Evolutionary conservation across 2,329 filamentous ascomycete species (phyloP), one percentile per base, ranked within the genome.

Genomic region (Alternaria rosae): DNA sequence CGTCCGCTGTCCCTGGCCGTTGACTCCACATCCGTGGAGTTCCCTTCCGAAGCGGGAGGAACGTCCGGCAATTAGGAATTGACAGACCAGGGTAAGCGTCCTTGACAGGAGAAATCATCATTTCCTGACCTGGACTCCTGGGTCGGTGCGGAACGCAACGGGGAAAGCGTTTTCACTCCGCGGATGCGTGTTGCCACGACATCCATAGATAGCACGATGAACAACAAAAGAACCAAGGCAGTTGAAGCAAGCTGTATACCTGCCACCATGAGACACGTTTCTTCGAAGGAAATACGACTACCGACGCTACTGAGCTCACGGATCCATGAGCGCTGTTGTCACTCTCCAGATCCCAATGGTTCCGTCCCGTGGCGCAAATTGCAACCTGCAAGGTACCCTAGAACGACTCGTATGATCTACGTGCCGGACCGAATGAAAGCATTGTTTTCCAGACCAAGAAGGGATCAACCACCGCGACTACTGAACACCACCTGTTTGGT

Each of bases 391-490:
- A 35, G 41, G 58, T 21, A 57, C 41, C 54, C 21, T 32, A 13
- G 54, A 13, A 52, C 30, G 28, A 38, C 28, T 38, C 41, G n/a
- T 51, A 52, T 35, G 58, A 61, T 61, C 58, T 45, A 53, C 58
- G 35, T 30, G 20, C 30, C 47, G 12, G 41, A 48, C 48, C 51
- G 17, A 43, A 5, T 48, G 30, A 51, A 53, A 51, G 62, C 54
- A 57, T 64, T 57, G 21, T 41, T 53, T 56, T 59, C 32, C 48
- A 41, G 41, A 43, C 59, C 55, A 30, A 61, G 55, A 64, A 62
- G 20, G 59, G 62, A 59, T 54, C 54, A 57, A 64, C 55, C 47
- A 59, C 59, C 62, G 62, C 51, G 30, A 48, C 51, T 64, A 62
- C 50, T 35, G 59, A 61, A 43, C 59, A 58, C 32, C 59, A 32